Base-by-base conservation (phyloP, 768 basidiomycete species). In the Ramaria rubella region DNA sequence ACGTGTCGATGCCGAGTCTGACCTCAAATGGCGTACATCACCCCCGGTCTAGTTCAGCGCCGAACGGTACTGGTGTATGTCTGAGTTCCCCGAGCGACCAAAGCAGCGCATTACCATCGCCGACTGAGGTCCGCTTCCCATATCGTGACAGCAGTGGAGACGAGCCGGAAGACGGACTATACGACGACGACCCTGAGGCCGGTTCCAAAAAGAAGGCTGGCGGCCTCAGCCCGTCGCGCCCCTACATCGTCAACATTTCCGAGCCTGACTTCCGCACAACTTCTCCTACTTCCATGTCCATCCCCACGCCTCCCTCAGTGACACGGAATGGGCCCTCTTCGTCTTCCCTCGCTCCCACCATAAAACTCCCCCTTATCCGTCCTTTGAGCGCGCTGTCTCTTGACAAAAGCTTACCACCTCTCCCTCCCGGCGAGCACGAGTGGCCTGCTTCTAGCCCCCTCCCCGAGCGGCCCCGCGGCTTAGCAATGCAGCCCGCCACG, bases 351-450 rank as follows among this genome's bases (percentile, higher is more conserved):
- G 24, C 21, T 17, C 54, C 34, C 38, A 12, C 49, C 44, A 29
- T 58, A 31, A 43, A 66, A n/a, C 67, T 43, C 55, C 64, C 44
- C 57, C 66, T 55, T 59, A 60, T 54, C 31, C 55, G 33, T 52
- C 48, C 30, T 50, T 43, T 50, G 26, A 45, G 53, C 61, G 46
- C 31, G 14, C 57, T 54, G 70, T 74, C 17, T 74, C 85, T 56
- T 49, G 87, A 91, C 59, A 92, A 92, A 63, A 85, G 82, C 5
- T 70, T 92, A 3, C 90, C 90, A 4, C 89, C 90, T 9, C 76
- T 92, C 40, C 90, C 86, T 2, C 78, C 75, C 15, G 79, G 29
- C 30, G 55, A 56, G n/a, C 51, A 15, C 31, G 50, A 30, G 34
- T 33, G 36, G 29, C 24, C 36, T 19, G 23, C 49, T n/a, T 19